A percentile compares a stretch with the other conserved stretches of the same genome.
phyloP scores from a whole-genome alignment of 345 rosid genomes.

The rapeseed (Brassica napus) region Da-Ae NC_063437.1:20467001-20467500 shows the following conservation, averaged over 20 bases:
- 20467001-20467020: no score
- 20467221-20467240: conserved; percentile 39
- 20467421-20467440: conserved; percentile 20
- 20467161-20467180: conserved; percentile 34
- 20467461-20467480: conserved; percentile 47
- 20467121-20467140: conserved; percentile 24
- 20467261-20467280: conserved; percentile 61
- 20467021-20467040: neutral
- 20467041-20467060: neutral
- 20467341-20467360: conserved; percentile 74
- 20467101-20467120: conserved; percentile 20
- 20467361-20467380: conserved; percentile 62
- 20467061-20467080: conserved; percentile 9
- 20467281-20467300: conserved; percentile 55
- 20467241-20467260: conserved; percentile 43
- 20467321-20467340: conserved; percentile 59
- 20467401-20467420: neutral
- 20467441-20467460: conserved; percentile 28
- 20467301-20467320: conserved; percentile 68
- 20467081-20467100: conserved; percentile 10
- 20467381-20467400: conserved; percentile 23
- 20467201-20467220: conserved; percentile 21
- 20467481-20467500: conserved; percentile 44
- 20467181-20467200: conserved; percentile 38
- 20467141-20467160: conserved; percentile 36